phyloP scores from a whole-genome alignment of 2,329 filamentous ascomycete species.

The Colletotrichum limetticola region DNA sequence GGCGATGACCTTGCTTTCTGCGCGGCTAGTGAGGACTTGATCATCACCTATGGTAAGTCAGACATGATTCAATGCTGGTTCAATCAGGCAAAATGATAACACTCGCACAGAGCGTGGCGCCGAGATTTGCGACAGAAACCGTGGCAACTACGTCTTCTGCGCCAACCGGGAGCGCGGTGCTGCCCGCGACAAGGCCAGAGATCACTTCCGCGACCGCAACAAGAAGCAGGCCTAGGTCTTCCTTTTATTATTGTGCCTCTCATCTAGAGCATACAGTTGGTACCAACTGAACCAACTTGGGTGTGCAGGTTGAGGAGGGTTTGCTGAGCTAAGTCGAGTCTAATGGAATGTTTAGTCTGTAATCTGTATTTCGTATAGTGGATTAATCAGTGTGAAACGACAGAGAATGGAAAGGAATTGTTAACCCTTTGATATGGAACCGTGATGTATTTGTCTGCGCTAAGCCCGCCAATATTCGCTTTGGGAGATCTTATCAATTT shows the following conservation, averaged over 20 bases:
- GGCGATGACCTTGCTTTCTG: conserved; percentile 24
- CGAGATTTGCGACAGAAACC: conserved; percentile 6
- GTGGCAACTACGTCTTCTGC: conserved; percentile 29
- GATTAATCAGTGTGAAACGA: background rate
- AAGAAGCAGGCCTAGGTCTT: background rate
- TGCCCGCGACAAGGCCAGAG: conserved; percentile 25
- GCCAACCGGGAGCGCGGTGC: conserved; percentile 18
- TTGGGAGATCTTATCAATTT: too few species aligned
- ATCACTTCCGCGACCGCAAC: conserved; percentile 22
- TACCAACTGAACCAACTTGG: background rate
- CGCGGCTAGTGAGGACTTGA: conserved; percentile 11
- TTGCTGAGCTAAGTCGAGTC: background rate
- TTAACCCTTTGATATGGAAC: background rate
- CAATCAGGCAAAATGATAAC: background rate
- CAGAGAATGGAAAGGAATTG: background rate
- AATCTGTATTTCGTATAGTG: background rate
- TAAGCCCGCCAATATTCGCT: too few species aligned
- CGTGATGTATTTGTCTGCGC: too few species aligned
- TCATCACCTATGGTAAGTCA: conserved; percentile 26
- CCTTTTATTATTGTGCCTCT: background rate
- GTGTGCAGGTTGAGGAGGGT: background rate
- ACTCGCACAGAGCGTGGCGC: conserved; percentile 8
- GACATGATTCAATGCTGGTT: background rate
- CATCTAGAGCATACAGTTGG: background rate
- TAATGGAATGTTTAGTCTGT: background rate